These are phyloP conservation scores for Scutellaria barbata DNA, from an alignment of 257 asterid genomes.

Conservation along the genomic window DNA sequence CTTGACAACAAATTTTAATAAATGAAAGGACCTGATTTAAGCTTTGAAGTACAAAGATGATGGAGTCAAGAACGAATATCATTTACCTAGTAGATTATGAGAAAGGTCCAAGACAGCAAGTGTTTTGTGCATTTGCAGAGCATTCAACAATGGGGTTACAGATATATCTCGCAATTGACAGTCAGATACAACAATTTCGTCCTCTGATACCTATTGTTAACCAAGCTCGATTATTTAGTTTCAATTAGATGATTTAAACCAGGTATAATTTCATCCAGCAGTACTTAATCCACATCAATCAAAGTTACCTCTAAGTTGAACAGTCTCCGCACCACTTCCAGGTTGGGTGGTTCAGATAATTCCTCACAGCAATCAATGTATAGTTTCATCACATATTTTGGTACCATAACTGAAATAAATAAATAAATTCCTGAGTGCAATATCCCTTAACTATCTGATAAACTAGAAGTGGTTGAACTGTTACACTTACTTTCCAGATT, in stretches of 20 bases:
- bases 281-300: slow-evolving; percentile 2
- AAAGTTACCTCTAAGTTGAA: slow-evolving; percentile 73
- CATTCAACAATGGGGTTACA: slow-evolving; percentile 76
- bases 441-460: slow-evolving; percentile 23
- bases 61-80: slow-evolving; percentile 27
- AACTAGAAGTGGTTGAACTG: slow-evolving; percentile 13
- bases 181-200: slow-evolving; percentile 75
- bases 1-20: slow-evolving; percentile 7
- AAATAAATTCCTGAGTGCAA: slow-evolving; percentile 34
- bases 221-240: slow-evolving; percentile 25
- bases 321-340: slow-evolving; percentile 75
- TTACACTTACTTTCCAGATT: not conserved
- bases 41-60: slow-evolving; percentile 11
- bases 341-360: slow-evolving; percentile 63
- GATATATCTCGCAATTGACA: slow-evolving; percentile 88
- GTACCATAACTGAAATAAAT: slow-evolving; percentile 71
- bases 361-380: slow-evolving; percentile 75
- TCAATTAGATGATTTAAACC: slow-evolving; percentile 9
- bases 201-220: slow-evolving; percentile 78
- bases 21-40: slow-evolving; percentile 27
- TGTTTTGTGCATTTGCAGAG: slow-evolving; percentile 74
- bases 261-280: slow-evolving; percentile 7
- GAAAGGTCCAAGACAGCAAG: slow-evolving; percentile 87
- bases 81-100: slow-evolving; percentile 84
- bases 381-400: slow-evolving; percentile 74